phyloP scores from a whole-genome alignment of 192 early-diverging fungal species.

The Rhizoclosmatium sp. region DNA sequence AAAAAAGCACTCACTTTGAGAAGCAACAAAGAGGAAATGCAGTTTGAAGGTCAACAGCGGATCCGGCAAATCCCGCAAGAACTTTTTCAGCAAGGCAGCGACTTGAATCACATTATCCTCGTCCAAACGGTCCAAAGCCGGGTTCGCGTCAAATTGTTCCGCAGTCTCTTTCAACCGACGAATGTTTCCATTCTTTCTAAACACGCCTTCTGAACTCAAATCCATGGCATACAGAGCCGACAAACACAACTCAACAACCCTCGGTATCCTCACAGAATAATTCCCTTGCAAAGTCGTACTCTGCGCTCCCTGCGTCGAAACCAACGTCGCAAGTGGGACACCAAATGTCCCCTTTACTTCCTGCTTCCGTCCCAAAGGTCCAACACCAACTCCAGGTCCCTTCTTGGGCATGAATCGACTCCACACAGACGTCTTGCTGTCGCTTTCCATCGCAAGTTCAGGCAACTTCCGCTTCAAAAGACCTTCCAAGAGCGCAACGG shows the following conservation, averaged over 20 bases:
- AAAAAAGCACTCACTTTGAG: conserved; percentile 63
- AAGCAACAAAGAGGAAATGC: conserved; percentile 82
- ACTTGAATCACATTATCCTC: conserved; percentile 85
- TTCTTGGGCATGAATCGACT: background rate
- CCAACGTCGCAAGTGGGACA: conserved; percentile 82
- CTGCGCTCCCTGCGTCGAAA: conserved; percentile 79
- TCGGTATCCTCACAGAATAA: conserved; percentile 76
- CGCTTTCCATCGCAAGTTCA: conserved; percentile 43
- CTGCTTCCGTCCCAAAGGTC: background rate
- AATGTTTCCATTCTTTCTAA: conserved; percentile 98
- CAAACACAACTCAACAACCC: conserved; percentile 85
- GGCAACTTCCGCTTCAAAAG: conserved; percentile 61
- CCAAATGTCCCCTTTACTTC: conserved; percentile 84
- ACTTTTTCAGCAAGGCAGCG: conserved; percentile 96
- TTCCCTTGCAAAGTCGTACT: conserved; percentile 1
- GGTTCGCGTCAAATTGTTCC: conserved; percentile 87
- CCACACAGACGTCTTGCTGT: conserved; percentile 83
- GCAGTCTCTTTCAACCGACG: conserved; percentile 84
- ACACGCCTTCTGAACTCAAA: conserved; percentile 92
- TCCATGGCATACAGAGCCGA: conserved; percentile 76
- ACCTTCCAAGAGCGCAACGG: conserved; percentile 76
- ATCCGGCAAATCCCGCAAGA: conserved; percentile 94
- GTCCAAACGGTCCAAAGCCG: conserved; percentile 40
- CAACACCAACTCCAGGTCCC: background rate
- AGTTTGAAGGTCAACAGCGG: conserved; percentile 92